Evolutionary conservation across 306 rosid genomes (phyloP).

Genomic region (Purshia tridentata): DNA sequence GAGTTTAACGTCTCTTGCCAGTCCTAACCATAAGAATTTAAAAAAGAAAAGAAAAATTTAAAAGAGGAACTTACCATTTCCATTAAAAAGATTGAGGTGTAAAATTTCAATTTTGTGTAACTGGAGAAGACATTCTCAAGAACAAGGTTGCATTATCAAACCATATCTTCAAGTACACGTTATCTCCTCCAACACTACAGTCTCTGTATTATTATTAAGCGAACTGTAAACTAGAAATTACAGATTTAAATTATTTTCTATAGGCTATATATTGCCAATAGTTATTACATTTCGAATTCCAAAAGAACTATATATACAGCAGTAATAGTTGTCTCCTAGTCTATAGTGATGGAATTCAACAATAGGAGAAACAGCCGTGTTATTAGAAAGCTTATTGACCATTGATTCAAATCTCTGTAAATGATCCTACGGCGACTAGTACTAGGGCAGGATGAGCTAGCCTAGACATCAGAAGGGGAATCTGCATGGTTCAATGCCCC

Average conservation of each 20-base stretch:
- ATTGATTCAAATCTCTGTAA: neutral
- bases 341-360: no score
- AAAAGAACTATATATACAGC: neutral
- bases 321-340: neutral
- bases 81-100: no score
- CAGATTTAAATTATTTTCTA: neutral
- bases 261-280: neutral
- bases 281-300: conserved; percentile 3
- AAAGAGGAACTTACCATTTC: no score
- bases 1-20: no score
- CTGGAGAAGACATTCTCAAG: no score
- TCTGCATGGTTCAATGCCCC: conserved; percentile 70
- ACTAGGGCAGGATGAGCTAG: conserved; percentile 10
- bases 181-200: no score
- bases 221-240: neutral
- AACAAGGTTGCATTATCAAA: neutral
- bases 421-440: no score
- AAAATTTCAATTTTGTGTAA: no score
- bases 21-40: no score
- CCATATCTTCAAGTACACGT: neutral
- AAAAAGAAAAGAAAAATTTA: no score
- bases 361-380: neutral
- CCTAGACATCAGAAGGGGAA: conserved; percentile 53
- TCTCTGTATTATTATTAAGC: neutral
- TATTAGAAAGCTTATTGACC: conserved; percentile 1